Evolutionary conservation across 305 asterid species (phyloP).

Genomic region (Lippia alba): DNA sequence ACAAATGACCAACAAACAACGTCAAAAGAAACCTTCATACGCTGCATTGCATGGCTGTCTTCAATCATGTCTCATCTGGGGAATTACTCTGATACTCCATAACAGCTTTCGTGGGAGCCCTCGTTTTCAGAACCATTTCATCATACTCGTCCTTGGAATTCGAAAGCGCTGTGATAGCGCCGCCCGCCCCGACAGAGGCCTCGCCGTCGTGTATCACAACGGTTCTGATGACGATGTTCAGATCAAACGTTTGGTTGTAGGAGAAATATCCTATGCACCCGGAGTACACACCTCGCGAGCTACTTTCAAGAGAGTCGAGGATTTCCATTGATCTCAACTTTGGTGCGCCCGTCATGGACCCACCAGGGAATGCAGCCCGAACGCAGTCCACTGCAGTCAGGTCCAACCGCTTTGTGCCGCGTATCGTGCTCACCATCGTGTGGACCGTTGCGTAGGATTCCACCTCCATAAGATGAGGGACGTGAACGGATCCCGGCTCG

Average conservation of each 20-base stretch:
- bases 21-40: no score
- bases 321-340: slow-evolving; percentile 95
- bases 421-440: slow-evolving; percentile 97
- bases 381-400: slow-evolving; percentile 77
- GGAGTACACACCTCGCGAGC: slow-evolving; percentile 92
- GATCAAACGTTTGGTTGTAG: slow-evolving; percentile 93
- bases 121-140: slow-evolving; percentile 86
- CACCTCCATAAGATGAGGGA: slow-evolving; percentile 91
- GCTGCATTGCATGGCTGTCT: no score
- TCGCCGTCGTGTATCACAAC: slow-evolving; percentile 72
- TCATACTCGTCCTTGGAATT: slow-evolving; percentile 82
- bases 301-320: slow-evolving; percentile 80
- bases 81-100: slow-evolving; percentile 43
- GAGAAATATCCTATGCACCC: slow-evolving; percentile 99
- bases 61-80: slow-evolving; percentile 3
- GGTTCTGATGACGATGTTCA: slow-evolving; percentile 86
- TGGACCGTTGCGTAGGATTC: slow-evolving; percentile 95
- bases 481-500: slow-evolving; percentile 92
- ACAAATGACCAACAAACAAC: no score
- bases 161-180: slow-evolving; percentile 93
- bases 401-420: slow-evolving; percentile 67
- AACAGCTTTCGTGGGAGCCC: slow-evolving; percentile 79
- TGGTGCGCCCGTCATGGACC: slow-evolving; percentile 99
- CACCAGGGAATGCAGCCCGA: slow-evolving; percentile 95
- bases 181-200: slow-evolving; percentile 94